Percentiles rank a stretch among this genome's conserved stretches.
Evolutionary conservation across 495 filamentous ascomycete species (phyloP).

Genomic region (Neurospora cerealis): DNA sequence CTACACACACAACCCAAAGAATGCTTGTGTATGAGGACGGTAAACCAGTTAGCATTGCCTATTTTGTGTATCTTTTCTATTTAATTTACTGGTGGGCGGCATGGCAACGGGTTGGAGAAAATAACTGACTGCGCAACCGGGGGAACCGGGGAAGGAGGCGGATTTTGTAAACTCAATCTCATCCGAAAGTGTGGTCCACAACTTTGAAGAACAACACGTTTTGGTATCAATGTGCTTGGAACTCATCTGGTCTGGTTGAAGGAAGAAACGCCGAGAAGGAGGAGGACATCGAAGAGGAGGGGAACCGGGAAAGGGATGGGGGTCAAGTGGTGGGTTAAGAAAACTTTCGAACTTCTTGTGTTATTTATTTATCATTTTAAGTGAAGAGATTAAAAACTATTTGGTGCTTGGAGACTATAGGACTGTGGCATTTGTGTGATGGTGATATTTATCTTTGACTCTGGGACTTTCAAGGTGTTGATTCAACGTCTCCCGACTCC

Average conservation of each 20-base stretch:
- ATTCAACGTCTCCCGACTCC: not conserved
- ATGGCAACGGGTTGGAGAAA: not conserved
- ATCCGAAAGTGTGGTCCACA: not conserved
- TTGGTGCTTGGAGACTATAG: not conserved
- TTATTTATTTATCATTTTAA: not conserved
- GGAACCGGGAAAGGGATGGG: not conserved
- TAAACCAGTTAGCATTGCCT: not conserved
- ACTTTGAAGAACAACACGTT: not conserved
- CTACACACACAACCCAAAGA: not conserved
- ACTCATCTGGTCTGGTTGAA: not conserved
- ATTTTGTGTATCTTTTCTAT: not conserved
- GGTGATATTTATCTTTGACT: not conserved
- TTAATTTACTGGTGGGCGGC: not conserved
- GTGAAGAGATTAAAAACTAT: not conserved
- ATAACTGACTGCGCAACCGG: not conserved
- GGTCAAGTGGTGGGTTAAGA: not conserved
- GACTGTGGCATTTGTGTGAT: not conserved
- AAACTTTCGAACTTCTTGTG: not conserved
- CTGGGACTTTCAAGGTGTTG: not conserved
- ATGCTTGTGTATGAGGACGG: not conserved
- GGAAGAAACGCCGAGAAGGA: not conserved
- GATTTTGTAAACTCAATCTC: not conserved
- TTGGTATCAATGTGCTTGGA: not conserved
- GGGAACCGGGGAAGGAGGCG: not conserved
- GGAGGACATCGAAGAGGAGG: not conserved